Conservation (phyloP, 345 rosid species). For the Salix koriyanagi region DNA sequence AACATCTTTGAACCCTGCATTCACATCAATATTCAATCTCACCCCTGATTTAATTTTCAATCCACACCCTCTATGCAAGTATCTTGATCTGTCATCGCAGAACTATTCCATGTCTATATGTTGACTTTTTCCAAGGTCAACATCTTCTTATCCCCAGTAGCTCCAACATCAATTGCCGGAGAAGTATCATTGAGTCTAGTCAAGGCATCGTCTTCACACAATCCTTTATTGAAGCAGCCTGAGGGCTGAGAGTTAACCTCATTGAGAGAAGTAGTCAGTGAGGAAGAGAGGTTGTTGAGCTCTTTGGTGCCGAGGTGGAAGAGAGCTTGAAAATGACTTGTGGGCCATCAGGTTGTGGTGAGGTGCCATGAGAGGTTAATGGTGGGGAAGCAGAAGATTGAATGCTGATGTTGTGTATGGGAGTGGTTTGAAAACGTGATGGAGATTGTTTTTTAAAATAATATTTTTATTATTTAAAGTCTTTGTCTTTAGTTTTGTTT, state of each 20-base stretch:
- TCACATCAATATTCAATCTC: too few species aligned
- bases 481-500: too few species aligned
- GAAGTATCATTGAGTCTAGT: slow-evolving; percentile 49
- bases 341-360: slow-evolving; percentile 35
- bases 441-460: too few species aligned
- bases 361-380: slow-evolving; percentile 37
- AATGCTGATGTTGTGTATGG: slow-evolving; percentile 12
- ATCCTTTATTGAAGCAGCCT: slow-evolving; percentile 42
- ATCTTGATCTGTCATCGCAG: slow-evolving; percentile 58
- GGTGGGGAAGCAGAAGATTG: slow-evolving; percentile 47
- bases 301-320: slow-evolving; percentile 29
- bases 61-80: slow-evolving; percentile 62
- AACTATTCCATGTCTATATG: slow-evolving; percentile 67
- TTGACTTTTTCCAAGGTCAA: slow-evolving; percentile 35
- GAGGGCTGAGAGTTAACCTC: slow-evolving; percentile 30
- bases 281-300: slow-evolving; percentile 29
- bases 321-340: slow-evolving; percentile 54
- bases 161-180: slow-evolving; percentile 27
- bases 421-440: too few species aligned
- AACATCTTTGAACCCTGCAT: too few species aligned
- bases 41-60: too few species aligned
- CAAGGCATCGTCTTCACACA: slow-evolving; percentile 41
- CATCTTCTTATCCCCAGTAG: slow-evolving; percentile 28
- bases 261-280: slow-evolving; percentile 28
- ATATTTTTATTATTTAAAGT: too few species aligned